Percentiles rank a stretch among this genome's conserved stretches.
These are phyloP conservation scores for Herpetospermum pedunculosum DNA, from an alignment of 306 rosid species.

Conservation along the genomic window DNA sequence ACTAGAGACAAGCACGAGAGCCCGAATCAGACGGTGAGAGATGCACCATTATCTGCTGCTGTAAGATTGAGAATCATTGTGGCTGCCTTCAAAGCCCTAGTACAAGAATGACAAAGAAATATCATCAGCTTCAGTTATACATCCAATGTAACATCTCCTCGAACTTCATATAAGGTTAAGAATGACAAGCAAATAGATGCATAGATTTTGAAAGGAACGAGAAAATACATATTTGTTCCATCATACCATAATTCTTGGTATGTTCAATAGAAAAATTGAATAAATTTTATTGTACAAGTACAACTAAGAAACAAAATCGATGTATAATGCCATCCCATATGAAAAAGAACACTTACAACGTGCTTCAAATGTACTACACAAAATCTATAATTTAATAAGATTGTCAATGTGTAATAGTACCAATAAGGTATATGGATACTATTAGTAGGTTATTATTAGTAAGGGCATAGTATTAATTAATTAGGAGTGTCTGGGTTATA, in stretches of 20 bases:
- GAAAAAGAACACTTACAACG: background rate
- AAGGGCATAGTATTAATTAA: no score
- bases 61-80: constrained; percentile 76
- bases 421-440: no score
- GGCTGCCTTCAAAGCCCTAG: constrained; percentile 78
- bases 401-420: no score
- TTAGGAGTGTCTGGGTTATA: no score
- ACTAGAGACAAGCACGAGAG: background rate
- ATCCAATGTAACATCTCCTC: background rate
- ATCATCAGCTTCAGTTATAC: background rate
- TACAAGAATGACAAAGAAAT: background rate
- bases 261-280: no score
- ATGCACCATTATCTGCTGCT: constrained; percentile 77
- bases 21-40: constrained; percentile 54
- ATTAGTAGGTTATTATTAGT: no score
- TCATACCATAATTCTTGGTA: background rate
- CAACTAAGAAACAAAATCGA: no score
- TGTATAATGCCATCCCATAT: no score
- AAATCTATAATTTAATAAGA: no score
- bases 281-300: no score
- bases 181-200: background rate
- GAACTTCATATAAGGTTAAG: background rate
- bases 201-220: no score
- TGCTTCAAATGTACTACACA: background rate
- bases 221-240: background rate